These are phyloP conservation scores for Mycena indigotica DNA, from an alignment of 768 basidiomycete genomes.

Conservation along the genomic window DNA sequence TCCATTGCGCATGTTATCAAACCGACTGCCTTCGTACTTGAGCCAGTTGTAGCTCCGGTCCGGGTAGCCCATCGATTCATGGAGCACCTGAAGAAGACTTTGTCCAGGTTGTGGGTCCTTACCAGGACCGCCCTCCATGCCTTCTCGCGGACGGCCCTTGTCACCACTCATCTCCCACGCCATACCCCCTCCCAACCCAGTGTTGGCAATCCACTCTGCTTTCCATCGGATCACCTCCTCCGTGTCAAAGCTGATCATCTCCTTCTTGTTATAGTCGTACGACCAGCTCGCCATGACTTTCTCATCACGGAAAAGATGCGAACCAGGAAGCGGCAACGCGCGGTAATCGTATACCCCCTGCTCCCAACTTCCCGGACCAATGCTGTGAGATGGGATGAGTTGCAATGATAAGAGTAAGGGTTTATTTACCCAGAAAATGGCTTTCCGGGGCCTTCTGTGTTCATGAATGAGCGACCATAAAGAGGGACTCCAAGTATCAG, in stretches of 20 bases:
- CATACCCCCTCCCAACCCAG: conserved; percentile 90
- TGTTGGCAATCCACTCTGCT: conserved; percentile 77
- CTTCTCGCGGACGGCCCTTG: conserved; percentile 66
- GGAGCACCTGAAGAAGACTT: conserved; percentile 75
- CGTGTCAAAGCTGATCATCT: conserved; percentile 84
- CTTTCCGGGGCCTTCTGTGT: conserved; percentile 79
- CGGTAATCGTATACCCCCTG: conserved; percentile 92
- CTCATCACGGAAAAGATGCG: conserved; percentile 67
- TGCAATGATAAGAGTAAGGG: too few relatives aligned
- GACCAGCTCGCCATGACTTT: conserved; percentile 77
- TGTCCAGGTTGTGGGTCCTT: conserved; percentile 72
- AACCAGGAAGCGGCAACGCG: conserved; percentile 75
- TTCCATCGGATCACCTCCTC: conserved; percentile 71
- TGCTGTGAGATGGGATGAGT: too few relatives aligned
- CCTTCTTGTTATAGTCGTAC: conserved; percentile 71
- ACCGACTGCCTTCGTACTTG: conserved; percentile 71
- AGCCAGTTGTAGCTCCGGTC: conserved; percentile 81
- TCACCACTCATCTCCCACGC: conserved; percentile 87
- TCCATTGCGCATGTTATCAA: conserved; percentile 76
- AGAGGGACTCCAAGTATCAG: conserved; percentile 90
- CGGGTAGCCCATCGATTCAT: conserved; percentile 74
- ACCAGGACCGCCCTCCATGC: conserved; percentile 73
- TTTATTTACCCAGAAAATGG: conserved; percentile 63
- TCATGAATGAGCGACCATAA: conserved; percentile 90
- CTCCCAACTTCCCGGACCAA: conserved; percentile 92